Evolutionary conservation across 1,139 yeast genomes (phyloP), one percentile per base, ranked within the genome.

Genomic region (Kodamaea anthophila): DNA sequence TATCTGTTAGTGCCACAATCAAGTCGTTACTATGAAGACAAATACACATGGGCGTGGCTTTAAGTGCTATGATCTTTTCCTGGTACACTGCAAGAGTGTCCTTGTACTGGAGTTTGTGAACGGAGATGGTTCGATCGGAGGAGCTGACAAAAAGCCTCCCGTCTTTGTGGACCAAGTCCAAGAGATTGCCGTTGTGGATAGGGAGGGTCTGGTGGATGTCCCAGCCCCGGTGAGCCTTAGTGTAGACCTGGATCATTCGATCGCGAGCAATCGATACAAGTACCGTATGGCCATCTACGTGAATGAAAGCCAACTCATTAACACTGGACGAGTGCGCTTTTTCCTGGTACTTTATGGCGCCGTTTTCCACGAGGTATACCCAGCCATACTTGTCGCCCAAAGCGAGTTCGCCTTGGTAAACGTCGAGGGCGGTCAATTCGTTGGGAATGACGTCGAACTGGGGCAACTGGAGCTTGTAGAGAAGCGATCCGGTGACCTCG

Each of bases 171-270:
- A 46, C 38, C 2, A 72, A 47, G 19, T 64, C 58, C 6, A 66
- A 34, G 9, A 77, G 49, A 40, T 72, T 75, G 1, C 77, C 82
- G 32, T 70, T 73, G 43, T 78, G 85, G 3, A 66, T 53, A 0
- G 73, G 69, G 13, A 77, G 46, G 0, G 86, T 77, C 43, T 76
- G 81, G 19, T 66, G 48, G 5, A 77, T 48, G 7, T 59, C 62
- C 83, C 83, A 77, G 0, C 39, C 34, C 3, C 31, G 23, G 2
- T 31, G 31, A 2, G 27, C 29, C 9, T 21, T 11, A 21, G 34
- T 39, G 35, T 73, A 74, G 0, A 77, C 47, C 46, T 78, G 85
- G 22, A 77, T 65, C 60, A 77, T 77, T 26, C 84, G 47, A 46
- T 78, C 85, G 21, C 84, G 55, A 3, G 82, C 71, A 22, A 74